Conservation (phyloP, 2,329 filamentous ascomycete species). For the Trematosphaeria pertusa region DNA sequence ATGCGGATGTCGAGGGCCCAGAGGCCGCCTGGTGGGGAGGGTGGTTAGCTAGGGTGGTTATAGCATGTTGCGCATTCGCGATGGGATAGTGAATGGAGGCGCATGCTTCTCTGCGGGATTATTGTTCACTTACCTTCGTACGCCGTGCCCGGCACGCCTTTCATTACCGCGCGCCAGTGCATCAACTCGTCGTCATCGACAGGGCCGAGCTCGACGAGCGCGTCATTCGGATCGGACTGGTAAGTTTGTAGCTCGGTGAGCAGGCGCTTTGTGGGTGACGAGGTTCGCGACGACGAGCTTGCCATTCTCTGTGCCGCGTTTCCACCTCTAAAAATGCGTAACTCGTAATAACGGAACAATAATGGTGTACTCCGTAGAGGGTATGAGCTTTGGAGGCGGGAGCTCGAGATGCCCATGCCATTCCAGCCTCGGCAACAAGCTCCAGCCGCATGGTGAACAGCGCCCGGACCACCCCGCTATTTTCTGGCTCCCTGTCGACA, state of each 20-base stretch:
- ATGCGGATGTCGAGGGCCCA: conserved; percentile 84
- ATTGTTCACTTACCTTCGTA: conserved; percentile 64
- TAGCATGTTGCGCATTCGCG: no score
- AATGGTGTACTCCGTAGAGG: no score
- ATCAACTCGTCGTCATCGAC: conserved; percentile 64
- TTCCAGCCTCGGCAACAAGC: conserved; percentile 18
- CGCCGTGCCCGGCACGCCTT: conserved; percentile 63
- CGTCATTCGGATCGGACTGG: conserved; percentile 62
- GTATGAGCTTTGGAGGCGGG: no score
- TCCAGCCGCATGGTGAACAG: conserved; percentile 8
- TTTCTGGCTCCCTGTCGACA: conserved; percentile 8
- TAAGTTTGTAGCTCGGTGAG: conserved; percentile 68
- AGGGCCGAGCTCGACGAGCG: conserved; percentile 63
- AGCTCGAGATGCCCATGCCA: conserved; percentile 44
- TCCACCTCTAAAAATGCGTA: background rate
- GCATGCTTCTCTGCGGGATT: no score
- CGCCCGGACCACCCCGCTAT: conserved; percentile 11
- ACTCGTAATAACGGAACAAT: no score
- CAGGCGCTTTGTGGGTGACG: conserved; percentile 63
- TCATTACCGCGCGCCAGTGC: conserved; percentile 67
- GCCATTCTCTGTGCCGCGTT: conserved; percentile 32
- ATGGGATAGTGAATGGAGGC: no score
- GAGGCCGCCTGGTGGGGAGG: conserved; percentile 72
- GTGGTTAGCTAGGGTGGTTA: no score
- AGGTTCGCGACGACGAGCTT: conserved; percentile 39